Conservation (phyloP, 2,329 filamentous ascomycete species). For the Rachicladosporium sp. region DNA sequence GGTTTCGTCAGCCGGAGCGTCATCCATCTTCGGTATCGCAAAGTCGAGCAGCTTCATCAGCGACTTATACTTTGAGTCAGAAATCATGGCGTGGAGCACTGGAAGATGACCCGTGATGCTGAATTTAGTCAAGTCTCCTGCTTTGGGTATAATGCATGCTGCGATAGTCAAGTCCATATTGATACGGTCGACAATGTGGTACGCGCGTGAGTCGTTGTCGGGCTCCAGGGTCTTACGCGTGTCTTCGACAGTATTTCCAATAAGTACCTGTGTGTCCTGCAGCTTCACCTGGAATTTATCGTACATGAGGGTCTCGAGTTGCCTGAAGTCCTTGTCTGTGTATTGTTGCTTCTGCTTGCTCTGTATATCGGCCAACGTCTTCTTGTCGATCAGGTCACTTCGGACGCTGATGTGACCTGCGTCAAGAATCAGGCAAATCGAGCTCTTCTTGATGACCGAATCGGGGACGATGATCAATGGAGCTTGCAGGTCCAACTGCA, state of each 20-base stretch:
- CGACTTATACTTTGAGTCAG: conserved; percentile 92
- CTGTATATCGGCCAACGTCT: conserved; percentile 81
- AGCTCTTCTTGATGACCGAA: conserved; percentile 68
- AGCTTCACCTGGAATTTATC: conserved; percentile 92
- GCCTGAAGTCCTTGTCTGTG: conserved; percentile 76
- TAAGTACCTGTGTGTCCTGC: conserved; percentile 87
- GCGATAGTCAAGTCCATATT: conserved; percentile 97
- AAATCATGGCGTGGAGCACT: conserved; percentile 79
- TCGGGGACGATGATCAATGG: conserved; percentile 94
- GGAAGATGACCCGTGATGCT: conserved; percentile 85
- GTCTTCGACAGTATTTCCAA: conserved; percentile 83
- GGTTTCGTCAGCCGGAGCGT: conserved; percentile 5
- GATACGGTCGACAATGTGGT: conserved; percentile 91
- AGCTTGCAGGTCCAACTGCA: conserved; percentile 86
- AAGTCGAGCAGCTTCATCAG: conserved; percentile 94
- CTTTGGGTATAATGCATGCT: conserved; percentile 91
- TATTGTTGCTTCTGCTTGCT: conserved; percentile 80
- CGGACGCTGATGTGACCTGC: conserved; percentile 91
- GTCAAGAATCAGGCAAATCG: conserved; percentile 85
- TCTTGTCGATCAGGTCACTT: conserved; percentile 84
- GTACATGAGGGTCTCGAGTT: conserved; percentile 88
- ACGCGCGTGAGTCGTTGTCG: conserved; percentile 50
- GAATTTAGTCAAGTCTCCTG: conserved; percentile 82
- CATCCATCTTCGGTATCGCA: conserved; percentile 71
- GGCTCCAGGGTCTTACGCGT: conserved; percentile 70